Percentiles rank a stretch among this genome's conserved stretches.
These are phyloP conservation scores for Hymenoscyphus scutula DNA, from an alignment of 2,329 filamentous ascomycete genomes.

Conservation along the genomic window DNA sequence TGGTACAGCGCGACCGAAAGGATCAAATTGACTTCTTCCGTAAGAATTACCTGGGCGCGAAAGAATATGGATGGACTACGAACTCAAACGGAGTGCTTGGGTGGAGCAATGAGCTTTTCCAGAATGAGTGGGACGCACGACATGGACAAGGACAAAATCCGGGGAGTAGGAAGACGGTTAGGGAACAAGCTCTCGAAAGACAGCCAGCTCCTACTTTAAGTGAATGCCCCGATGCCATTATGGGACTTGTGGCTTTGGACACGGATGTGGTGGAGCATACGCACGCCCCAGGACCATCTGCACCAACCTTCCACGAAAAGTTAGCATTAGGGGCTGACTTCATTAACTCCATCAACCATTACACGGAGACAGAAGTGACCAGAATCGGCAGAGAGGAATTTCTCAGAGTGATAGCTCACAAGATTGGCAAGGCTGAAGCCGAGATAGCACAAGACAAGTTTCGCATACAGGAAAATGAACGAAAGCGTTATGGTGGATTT, in stretches of 20 bases:
- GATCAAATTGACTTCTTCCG: background rate
- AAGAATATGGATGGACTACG: background rate
- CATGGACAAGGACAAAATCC: background rate
- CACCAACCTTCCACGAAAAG: no score
- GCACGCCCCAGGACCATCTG: no score
- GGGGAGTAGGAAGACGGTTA: background rate
- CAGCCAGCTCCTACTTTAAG: no score
- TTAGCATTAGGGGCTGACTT: no score
- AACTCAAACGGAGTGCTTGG: background rate
- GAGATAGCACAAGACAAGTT: background rate
- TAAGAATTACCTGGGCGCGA: background rate
- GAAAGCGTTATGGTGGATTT: background rate
- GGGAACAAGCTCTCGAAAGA: no score
- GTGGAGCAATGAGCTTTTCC: background rate
- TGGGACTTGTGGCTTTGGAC: no score
- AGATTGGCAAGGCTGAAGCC: background rate
- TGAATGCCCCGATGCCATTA: no score
- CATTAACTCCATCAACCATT: no score
- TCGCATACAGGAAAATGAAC: background rate
- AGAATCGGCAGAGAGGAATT: background rate
- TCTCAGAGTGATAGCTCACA: background rate
- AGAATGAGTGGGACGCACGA: no score
- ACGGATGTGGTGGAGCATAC: no score
- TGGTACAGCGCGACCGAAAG: background rate
- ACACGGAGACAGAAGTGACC: no score